phyloP scores from a whole-genome alignment of 768 basidiomycete species.

The Leccinellum luteum region DNA sequence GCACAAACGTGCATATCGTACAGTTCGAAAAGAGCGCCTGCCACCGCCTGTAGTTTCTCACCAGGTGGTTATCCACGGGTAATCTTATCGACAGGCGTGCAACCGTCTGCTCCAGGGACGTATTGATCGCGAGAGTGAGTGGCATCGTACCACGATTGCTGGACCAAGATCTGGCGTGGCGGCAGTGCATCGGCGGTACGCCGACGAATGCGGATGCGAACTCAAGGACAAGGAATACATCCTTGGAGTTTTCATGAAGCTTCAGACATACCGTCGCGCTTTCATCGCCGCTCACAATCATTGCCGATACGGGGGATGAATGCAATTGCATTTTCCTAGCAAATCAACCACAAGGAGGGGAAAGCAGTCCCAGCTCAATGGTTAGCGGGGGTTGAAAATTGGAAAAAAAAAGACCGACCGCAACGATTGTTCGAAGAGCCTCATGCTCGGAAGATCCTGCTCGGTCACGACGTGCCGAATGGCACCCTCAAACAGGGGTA shows the following conservation, averaged over 20 bases:
- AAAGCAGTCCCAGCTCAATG: neutral
- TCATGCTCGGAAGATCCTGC: constrained; percentile 37
- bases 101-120: constrained; percentile 44
- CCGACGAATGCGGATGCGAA: constrained; percentile 52
- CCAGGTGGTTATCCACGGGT: constrained; percentile 42
- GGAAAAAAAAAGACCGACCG: constrained; percentile 15
- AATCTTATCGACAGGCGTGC: constrained; percentile 45
- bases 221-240: constrained; percentile 60
- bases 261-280: constrained; percentile 55
- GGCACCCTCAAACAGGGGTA: constrained; percentile 46
- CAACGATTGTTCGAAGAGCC: constrained; percentile 32
- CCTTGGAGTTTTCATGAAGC: constrained; percentile 21
- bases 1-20: constrained; percentile 55
- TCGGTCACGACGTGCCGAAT: constrained; percentile 34
- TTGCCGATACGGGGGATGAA: constrained; percentile 28
- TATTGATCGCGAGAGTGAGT: constrained; percentile 50
- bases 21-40: constrained; percentile 57
- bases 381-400: neutral
- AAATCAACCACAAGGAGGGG: neutral
- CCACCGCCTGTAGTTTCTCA: constrained; percentile 51
- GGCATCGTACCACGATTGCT: constrained; percentile 28
- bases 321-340: constrained; percentile 26
- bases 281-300: constrained; percentile 58
- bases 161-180: neutral
- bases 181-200: constrained; percentile 36